Percentiles rank a stretch among this genome's conserved stretches.
These are phyloP conservation scores for Lantana camara DNA, from an alignment of 257 asterid genomes.

Conservation along the genomic window DNA sequence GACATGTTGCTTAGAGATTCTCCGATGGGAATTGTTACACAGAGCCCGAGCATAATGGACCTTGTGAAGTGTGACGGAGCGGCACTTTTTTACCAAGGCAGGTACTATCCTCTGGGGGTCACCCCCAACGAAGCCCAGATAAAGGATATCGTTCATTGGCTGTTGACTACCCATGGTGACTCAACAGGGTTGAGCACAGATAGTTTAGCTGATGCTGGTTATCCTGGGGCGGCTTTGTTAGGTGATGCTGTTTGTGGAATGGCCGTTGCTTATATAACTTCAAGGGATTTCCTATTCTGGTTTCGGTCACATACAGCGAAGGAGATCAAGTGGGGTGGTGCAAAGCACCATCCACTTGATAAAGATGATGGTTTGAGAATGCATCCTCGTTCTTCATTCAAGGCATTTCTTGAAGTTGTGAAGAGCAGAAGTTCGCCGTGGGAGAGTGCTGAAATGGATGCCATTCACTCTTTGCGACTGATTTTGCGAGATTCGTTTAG, in stretches of 20 bases:
- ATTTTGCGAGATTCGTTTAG: conserved; percentile 75
- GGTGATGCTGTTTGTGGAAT: conserved; percentile 87
- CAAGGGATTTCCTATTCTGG: conserved; percentile 79
- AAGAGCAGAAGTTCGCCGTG: conserved; percentile 90
- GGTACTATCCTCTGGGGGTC: conserved; percentile 62
- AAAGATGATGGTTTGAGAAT: conserved; percentile 80
- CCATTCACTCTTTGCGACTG: conserved; percentile 85
- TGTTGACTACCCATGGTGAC: conserved; percentile 61
- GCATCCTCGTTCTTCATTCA: conserved; percentile 94
- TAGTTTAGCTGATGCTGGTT: conserved; percentile 85
- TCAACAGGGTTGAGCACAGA: conserved; percentile 90
- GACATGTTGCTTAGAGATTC: conserved; percentile 87
- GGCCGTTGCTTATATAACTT: conserved; percentile 78
- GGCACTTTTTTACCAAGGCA: conserved; percentile 70
- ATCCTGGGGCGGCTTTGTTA: conserved; percentile 64
- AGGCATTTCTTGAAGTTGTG: conserved; percentile 86
- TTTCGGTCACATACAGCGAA: conserved; percentile 83
- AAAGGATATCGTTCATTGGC: conserved; percentile 72
- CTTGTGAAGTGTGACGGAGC: conserved; percentile 89
- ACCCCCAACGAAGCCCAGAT: conserved; percentile 77
- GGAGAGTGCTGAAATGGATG: conserved; percentile 94
- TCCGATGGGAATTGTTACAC: conserved; percentile 71
- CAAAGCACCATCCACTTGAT: conserved; percentile 83
- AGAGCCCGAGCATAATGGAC: conserved; percentile 83
- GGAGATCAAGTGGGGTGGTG: conserved; percentile 93